Evolutionary conservation across 768 basidiomycete genomes (phyloP).

Genomic region (Tricholoma hemisulphureum): DNA sequence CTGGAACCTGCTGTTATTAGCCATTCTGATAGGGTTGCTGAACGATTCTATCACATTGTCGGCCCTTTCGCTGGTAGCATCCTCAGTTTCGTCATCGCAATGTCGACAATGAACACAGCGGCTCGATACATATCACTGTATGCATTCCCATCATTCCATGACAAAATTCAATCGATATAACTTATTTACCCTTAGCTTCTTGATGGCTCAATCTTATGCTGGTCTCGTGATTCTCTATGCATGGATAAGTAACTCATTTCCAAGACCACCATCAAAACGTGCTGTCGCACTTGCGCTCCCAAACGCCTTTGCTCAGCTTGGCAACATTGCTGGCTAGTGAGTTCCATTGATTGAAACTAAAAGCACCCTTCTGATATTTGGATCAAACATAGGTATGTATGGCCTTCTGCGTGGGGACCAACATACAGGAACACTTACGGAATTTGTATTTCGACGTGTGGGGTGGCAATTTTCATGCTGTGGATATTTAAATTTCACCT

Average conservation of each 20-base stretch:
- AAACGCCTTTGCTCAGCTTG: slow-evolving; percentile 78
- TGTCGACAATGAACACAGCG: slow-evolving; percentile 58
- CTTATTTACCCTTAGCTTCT: slow-evolving; percentile 55
- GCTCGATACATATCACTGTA: slow-evolving; percentile 68
- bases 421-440: slow-evolving; percentile 68
- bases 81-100: slow-evolving; percentile 65
- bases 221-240: slow-evolving; percentile 67
- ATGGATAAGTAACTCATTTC: slow-evolving; percentile 51
- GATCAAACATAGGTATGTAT: slow-evolving; percentile 48
- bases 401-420: slow-evolving; percentile 70
- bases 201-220: slow-evolving; percentile 74
- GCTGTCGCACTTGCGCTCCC: slow-evolving; percentile 84
- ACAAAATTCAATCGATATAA: slow-evolving; percentile 1
- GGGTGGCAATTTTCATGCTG: slow-evolving; percentile 48
- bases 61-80: slow-evolving; percentile 56
- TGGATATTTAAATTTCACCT: slow-evolving; percentile 49
- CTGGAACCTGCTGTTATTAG: slow-evolving; percentile 27
- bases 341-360: slow-evolving; percentile 24
- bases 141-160: slow-evolving; percentile 16
- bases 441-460: slow-evolving; percentile 65
- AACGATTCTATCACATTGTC: slow-evolving; percentile 70
- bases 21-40: slow-evolving; percentile 68
- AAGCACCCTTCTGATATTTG: neutral
- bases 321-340: slow-evolving; percentile 82
- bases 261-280: slow-evolving; percentile 77